Conservation (phyloP, 2,329 filamentous ascomycete species). For the Myriosclerotinia curreyana region DNA sequence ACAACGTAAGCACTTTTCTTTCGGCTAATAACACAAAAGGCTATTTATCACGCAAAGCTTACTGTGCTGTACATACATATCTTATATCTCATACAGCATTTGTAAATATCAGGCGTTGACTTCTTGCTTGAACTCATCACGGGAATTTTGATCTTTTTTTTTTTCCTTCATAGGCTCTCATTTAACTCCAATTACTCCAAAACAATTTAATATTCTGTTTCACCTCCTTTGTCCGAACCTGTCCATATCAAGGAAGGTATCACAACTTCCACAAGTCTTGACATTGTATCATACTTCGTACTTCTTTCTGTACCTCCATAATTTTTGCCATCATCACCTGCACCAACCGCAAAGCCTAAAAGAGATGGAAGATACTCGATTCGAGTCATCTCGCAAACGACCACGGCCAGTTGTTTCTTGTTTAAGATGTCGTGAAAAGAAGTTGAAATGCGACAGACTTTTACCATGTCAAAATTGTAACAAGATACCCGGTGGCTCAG, state of each 20-base stretch:
- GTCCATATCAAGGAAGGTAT: constrained; percentile 3
- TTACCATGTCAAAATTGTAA: constrained; percentile 54
- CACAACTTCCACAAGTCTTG: neutral
- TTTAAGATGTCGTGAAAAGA: constrained; percentile 60
- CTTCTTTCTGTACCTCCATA: neutral
- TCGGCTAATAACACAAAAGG: neutral
- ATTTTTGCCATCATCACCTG: neutral
- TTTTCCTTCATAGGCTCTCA: neutral
- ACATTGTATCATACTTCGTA: neutral
- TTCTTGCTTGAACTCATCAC: neutral
- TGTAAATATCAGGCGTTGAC: neutral
- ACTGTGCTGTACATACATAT: constrained; percentile 17
- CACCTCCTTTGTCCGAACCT: neutral
- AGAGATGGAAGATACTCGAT: constrained; percentile 20
- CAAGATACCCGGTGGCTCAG: constrained; percentile 14
- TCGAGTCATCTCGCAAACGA: constrained; percentile 24
- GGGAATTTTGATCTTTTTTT: neutral
- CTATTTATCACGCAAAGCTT: neutral
- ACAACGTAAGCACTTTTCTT: neutral
- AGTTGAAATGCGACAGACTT: constrained; percentile 57
- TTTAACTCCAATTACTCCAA: neutral
- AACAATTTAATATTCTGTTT: neutral
- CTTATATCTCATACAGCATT: neutral
- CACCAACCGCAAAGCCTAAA: neutral
- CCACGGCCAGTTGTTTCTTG: constrained; percentile 47